Base-by-base conservation (phyloP, 2,329 filamentous ascomycete species). In the Trichoderma polysporum region DNA sequence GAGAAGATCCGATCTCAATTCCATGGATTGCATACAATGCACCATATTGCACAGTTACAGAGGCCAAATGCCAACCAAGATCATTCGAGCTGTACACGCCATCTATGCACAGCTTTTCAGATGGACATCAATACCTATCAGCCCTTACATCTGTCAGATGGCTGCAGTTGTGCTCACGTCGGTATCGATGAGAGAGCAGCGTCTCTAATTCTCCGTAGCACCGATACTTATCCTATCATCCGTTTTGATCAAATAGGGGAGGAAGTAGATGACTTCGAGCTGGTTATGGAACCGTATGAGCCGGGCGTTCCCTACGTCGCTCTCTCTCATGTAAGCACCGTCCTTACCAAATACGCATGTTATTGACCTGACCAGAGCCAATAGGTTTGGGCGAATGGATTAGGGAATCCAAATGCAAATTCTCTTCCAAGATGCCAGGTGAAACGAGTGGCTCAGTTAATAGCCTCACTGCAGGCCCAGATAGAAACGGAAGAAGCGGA, bases 371-470 rank as follows among this genome's bases (percentile, higher is more conserved):
- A 33, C 9, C 19, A 60, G 15, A 60, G 10, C 15, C 9, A 19
- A 45, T 41, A 72, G 72, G 75, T 79, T 19, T 79, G 77, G 78
- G 75, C 77, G 1, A 76, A 79, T 61, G 78, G 77, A 0, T 66
- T 78, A 12, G 77, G 76, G 2, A 78, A 77, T 57, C 72, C 74
- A 13, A 68, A 25, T 0, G 67, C 62, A 15, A 79, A 77, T 56
- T 68, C 76, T 4, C 70, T 79, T 3, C 75, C 73, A 0, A 62
- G 59, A 2, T 79, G 78, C 58, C 76, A 79, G 61, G 53, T 79
- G 7, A 41, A 70, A 0, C 70, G 72, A 17, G 56, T 78, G 1
- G 69, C 68, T 4, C 70, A 65, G 17, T 64, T 77, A 3, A 71
- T 76, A 7, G 68, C 69, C 2, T 66, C 68, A 1, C 62, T 75